phyloP scores from a whole-genome alignment of 441 rosid species.

The Arabidopsis lyrata region DNA sequence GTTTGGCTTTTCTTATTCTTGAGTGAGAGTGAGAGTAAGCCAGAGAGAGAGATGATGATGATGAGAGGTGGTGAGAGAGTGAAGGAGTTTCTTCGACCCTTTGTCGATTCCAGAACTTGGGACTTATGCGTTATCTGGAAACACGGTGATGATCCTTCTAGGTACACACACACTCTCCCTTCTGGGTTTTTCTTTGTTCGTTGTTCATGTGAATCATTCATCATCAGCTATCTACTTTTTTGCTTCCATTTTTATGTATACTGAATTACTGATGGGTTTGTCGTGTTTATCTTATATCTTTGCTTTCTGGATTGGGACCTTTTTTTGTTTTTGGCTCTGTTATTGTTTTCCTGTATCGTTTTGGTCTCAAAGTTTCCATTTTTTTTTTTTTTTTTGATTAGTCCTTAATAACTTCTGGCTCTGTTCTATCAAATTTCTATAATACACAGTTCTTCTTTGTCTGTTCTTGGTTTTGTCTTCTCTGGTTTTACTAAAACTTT shows the following conservation, averaged over 20 bases:
- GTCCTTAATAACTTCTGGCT: not conserved
- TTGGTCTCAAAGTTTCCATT: slow-evolving; percentile 15
- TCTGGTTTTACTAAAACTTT: not conserved
- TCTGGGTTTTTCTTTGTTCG: not conserved
- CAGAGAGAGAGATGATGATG: slow-evolving; percentile 27
- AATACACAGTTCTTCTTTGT: not conserved
- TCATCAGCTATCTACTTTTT: not conserved
- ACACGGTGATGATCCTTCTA: slow-evolving; percentile 78
- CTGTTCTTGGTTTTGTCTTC: slow-evolving; percentile 17
- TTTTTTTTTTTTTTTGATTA: too few relatives aligned
- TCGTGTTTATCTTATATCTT: not conserved
- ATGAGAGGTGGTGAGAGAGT: slow-evolving; percentile 60
- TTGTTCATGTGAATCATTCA: slow-evolving; percentile 2
- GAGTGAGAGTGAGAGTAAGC: not conserved
- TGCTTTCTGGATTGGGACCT: slow-evolving; percentile 3
- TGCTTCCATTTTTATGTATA: slow-evolving; percentile 14
- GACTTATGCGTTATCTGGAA: slow-evolving; percentile 85
- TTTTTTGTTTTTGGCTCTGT: not conserved
- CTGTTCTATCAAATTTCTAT: not conserved
- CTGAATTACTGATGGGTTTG: too few relatives aligned
- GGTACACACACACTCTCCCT: slow-evolving; percentile 47
- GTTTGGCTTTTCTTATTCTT: slow-evolving; percentile 13
- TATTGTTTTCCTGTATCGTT: not conserved
- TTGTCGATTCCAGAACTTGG: slow-evolving; percentile 70
- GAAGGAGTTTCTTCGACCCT: slow-evolving; percentile 73